Conservation (phyloP, 208 protist species). For the Vickermania ingenoplastis region DNA sequence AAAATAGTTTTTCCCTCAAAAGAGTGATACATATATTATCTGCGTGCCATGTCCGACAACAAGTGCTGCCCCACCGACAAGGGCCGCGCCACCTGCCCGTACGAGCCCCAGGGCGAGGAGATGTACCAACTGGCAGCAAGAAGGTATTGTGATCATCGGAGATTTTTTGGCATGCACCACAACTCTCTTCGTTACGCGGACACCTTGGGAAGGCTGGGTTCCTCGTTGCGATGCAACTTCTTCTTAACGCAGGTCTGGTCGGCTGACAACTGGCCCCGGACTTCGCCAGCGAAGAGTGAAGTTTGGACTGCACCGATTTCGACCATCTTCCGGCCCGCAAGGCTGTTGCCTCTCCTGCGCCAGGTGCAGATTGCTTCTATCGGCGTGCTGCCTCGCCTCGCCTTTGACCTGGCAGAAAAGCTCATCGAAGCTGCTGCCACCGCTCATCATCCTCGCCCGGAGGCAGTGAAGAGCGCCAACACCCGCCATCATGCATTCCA, state of each 20-base stretch:
- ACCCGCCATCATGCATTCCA: constrained; percentile 5
- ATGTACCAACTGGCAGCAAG: not conserved
- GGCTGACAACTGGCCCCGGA: not conserved
- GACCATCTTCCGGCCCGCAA: not conserved
- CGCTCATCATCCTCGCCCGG: constrained; percentile 10
- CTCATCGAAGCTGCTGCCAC: constrained; percentile 1
- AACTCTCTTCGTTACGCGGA: constrained; percentile 11
- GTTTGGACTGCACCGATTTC: constrained; percentile 1
- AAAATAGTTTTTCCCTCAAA: too few relatives aligned
- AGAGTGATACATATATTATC: too few relatives aligned
- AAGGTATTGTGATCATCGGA: constrained; percentile 9
- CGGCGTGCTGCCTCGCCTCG: constrained; percentile 8
- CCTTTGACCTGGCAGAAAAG: not conserved
- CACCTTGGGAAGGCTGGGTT: constrained; percentile 2
- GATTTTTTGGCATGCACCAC: constrained; percentile 13
- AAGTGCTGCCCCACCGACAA: constrained; percentile 4
- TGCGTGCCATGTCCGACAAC: too few relatives aligned
- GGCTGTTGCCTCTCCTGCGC: constrained; percentile 1
- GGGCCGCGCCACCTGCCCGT: not conserved
- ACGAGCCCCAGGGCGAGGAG: not conserved
- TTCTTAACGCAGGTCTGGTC: constrained; percentile 6
- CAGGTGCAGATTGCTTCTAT: constrained; percentile 3
- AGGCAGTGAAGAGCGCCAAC: constrained; percentile 1
- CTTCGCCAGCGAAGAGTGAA: constrained; percentile 4
- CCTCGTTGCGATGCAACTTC: constrained; percentile 14